Evolutionary conservation across 345 rosid genomes (phyloP), one percentile per base, ranked within the genome.

Genomic region (Citrus unshiu): DNA sequence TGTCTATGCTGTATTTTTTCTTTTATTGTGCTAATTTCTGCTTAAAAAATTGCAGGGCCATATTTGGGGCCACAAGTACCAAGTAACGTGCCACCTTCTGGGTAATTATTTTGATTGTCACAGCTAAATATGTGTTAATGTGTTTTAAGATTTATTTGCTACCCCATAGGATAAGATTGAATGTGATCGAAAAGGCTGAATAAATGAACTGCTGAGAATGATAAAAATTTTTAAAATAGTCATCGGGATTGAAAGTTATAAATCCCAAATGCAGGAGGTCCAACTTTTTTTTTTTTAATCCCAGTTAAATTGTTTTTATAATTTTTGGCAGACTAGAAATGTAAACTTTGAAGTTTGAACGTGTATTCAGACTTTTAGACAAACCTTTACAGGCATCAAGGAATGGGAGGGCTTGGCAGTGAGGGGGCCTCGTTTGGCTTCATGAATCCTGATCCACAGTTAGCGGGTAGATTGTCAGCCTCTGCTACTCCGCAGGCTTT

Each of bases 1-100:
- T 40, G 37, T 51, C 35, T 25, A 18, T 66, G 27, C 25, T n/a
- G 76, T 16, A 29, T 60, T 73, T 83, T 18, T 3, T 66, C 37
- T 70, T 62, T 29, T 54, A 32, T 6, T 75, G 25, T 78, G 77
- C 79, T 76, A 57, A 81, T 37, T 77, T 72, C 30, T 81, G 70
- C 72, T 78, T 79, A 37, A 72, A 59, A 80, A 77, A 40, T 75
- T 80, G 34, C 92, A 96, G 99, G 97, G 86, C 66, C 89, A 60
- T 82, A 86, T 80, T 74, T 77, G 63, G 85, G 86, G 60, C 89
- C 86, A 51, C 98, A 86, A 84, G 66, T 83, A 72, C 86, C 90
- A 24, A 86, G 85, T 77, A 85, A 39, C 81, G 76, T 86, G 71
- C 85, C 78, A 75, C 86, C 88, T 69, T 76, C 88, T 51, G 87